Conservation (phyloP, 179 eudicot species). For the Kewa caespitosa region DNA sequence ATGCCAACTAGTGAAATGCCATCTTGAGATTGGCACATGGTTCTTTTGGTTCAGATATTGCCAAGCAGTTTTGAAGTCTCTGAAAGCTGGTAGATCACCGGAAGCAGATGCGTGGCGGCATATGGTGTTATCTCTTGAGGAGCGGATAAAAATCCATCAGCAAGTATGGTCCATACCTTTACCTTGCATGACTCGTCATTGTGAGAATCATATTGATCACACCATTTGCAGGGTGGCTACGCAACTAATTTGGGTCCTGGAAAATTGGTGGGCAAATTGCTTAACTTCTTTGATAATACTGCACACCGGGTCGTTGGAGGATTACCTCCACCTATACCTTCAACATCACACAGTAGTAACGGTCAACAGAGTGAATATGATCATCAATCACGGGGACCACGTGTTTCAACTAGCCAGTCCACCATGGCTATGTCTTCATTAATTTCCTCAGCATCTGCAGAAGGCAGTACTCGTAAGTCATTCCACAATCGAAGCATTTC, state of each 20-base stretch:
- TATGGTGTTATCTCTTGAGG: conserved; percentile 67
- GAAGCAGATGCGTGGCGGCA: conserved; percentile 63
- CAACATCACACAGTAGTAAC: conserved; percentile 35
- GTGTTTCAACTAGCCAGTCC: conserved; percentile 75
- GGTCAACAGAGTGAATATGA: conserved; percentile 42
- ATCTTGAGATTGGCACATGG: background rate
- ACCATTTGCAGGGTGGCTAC: conserved; percentile 62
- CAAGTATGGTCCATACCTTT: conserved; percentile 40
- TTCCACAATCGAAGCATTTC: conserved; percentile 53
- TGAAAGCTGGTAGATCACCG: conserved; percentile 65
- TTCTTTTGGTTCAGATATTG: conserved; percentile 55
- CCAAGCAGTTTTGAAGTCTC: conserved; percentile 58
- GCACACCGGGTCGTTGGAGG: conserved; percentile 91
- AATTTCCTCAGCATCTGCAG: conserved; percentile 58
- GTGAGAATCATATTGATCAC: background rate
- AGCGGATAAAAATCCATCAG: conserved; percentile 64
- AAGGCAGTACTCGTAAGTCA: conserved; percentile 42
- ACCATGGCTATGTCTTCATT: conserved; percentile 88
- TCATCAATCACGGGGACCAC: conserved; percentile 47
- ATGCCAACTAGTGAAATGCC: background rate
- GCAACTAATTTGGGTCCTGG: conserved; percentile 60
- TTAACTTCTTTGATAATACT: conserved; percentile 69
- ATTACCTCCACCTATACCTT: conserved; percentile 70
- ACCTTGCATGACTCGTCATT: background rate
- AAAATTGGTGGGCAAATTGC: conserved; percentile 68